Evolutionary conservation across 2,329 filamentous ascomycete genomes (phyloP).

Genomic region (Trichoderma pleuroti): DNA sequence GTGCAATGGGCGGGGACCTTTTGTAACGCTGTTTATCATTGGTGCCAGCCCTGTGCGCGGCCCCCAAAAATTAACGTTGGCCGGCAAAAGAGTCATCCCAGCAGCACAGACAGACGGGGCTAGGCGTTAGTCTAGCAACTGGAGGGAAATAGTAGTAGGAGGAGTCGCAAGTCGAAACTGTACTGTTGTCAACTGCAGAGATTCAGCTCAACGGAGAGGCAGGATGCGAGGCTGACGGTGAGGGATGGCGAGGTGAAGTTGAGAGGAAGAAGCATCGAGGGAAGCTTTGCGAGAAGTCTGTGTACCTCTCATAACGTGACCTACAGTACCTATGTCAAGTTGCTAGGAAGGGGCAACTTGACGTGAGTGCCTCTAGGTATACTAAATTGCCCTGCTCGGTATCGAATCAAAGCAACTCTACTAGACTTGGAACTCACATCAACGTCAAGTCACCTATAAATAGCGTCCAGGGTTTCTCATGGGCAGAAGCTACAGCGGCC

Average conservation of each 20-base stretch:
- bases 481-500: neutral
- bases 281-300: neutral
- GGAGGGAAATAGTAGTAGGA: neutral
- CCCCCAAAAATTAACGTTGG: slow-evolving; percentile 6
- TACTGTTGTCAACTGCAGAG: neutral
- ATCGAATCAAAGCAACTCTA: neutral
- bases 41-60: neutral
- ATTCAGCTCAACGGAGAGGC: neutral
- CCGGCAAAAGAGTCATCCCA: slow-evolving; percentile 7
- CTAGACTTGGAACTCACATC: neutral
- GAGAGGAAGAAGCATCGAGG: neutral
- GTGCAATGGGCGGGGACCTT: neutral
- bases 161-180: neutral
- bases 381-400: neutral
- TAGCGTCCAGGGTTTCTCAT: neutral
- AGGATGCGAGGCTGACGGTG: neutral
- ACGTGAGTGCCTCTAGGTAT: neutral
- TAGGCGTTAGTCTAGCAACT: neutral
- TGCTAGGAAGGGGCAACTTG: neutral
- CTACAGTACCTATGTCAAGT: neutral
- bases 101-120: neutral
- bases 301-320: too few species aligned
- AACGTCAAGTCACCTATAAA: neutral
- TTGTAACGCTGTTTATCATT: slow-evolving; percentile 5
- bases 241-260: neutral